These are phyloP conservation scores for Moricandia moricandioides DNA, from an alignment of 345 rosid genomes.

Conservation along the genomic window DNA sequence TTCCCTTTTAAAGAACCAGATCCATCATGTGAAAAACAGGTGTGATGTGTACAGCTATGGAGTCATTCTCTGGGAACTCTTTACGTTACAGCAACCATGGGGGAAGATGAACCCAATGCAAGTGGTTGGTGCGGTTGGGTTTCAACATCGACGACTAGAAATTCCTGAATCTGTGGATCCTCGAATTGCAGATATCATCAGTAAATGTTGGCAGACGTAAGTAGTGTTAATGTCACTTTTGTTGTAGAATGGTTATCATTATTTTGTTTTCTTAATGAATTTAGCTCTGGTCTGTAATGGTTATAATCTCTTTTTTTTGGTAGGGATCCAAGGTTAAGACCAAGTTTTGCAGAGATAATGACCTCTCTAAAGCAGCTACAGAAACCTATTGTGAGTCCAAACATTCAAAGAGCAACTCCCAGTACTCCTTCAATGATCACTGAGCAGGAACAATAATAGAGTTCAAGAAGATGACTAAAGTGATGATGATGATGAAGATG, in stretches of 20 bases:
- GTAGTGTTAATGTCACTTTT: conserved; percentile 42
- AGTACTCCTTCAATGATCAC: conserved; percentile 35
- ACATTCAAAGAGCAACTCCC: conserved; percentile 43
- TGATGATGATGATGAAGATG: conserved; percentile 19
- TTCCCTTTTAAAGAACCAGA: neutral
- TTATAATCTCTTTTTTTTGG: neutral
- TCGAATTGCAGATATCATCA: conserved; percentile 67
- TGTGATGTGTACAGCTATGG: conserved; percentile 95
- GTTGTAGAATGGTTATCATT: neutral
- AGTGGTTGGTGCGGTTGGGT: conserved; percentile 98
- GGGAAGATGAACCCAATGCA: conserved; percentile 99
- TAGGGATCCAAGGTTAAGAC: conserved; percentile 87
- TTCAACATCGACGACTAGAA: conserved; percentile 88
- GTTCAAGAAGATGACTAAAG: conserved; percentile 10
- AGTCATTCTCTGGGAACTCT: conserved; percentile 93
- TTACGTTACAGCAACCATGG: conserved; percentile 87
- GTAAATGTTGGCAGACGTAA: conserved; percentile 91
- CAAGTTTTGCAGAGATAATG: conserved; percentile 86
- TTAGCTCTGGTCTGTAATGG: conserved; percentile 1
- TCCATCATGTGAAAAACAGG: conserved; percentile 46
- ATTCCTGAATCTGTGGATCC: conserved; percentile 74
- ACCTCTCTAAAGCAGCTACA: conserved; percentile 82
- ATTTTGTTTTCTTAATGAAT: neutral
- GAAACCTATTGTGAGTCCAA: conserved; percentile 54
- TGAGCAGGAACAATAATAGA: conserved; percentile 14